Conservation (phyloP, 208 protist genomes). For the Leishmania major region DNA sequence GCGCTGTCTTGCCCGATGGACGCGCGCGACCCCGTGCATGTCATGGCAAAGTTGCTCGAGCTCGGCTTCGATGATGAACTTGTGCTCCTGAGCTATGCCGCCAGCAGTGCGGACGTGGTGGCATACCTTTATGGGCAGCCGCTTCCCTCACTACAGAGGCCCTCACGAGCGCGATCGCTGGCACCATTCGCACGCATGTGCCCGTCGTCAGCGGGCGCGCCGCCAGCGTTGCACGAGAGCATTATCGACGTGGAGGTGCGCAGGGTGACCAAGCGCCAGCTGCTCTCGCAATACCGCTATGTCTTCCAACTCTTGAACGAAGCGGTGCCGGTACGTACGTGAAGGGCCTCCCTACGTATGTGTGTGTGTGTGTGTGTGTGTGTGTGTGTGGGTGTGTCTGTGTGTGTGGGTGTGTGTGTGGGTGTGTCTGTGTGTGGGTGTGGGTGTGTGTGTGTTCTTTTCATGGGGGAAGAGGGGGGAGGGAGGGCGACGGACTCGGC, state of each 20-base stretch:
- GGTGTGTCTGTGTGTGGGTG: background rate
- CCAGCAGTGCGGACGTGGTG: conserved; percentile 26
- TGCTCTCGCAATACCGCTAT: conserved; percentile 66
- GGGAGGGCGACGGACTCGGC: background rate
- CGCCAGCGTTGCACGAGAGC: background rate
- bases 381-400: background rate
- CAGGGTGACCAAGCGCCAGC: conserved; percentile 37
- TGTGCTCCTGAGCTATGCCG: conserved; percentile 52
- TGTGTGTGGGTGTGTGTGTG: background rate
- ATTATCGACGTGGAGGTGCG: conserved; percentile 26
- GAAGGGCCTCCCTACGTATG: background rate
- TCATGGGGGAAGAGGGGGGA: too few species aligned
- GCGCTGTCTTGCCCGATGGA: background rate
- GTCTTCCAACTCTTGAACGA: conserved; percentile 77
- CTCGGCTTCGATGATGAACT: conserved; percentile 71
- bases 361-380: background rate
- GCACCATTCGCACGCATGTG: background rate
- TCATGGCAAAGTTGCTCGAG: conserved; percentile 34
- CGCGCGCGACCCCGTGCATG: conserved; percentile 16
- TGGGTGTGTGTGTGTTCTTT: background rate
- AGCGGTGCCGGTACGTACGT: conserved; percentile 29
- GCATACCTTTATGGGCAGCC: conserved; percentile 52
- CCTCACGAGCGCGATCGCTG: background rate
- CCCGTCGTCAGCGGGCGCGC: background rate
- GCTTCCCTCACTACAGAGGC: conserved; percentile 23